phyloP scores from a whole-genome alignment of 306 rosid species.

The Carpinus fangiana region DNA sequence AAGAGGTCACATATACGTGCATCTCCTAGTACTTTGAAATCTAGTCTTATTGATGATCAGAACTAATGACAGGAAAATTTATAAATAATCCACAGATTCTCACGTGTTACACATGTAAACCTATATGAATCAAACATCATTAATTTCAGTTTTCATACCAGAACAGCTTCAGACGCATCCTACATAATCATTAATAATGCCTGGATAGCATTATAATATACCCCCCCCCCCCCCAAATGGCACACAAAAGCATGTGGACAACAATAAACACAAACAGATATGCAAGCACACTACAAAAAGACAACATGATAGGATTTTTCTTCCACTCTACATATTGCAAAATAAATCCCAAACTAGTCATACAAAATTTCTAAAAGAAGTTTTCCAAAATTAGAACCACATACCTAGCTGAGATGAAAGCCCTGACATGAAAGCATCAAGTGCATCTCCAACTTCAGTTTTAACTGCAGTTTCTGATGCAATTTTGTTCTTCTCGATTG shows the following conservation, averaged over 20 bases:
- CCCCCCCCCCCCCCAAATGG: too few species aligned
- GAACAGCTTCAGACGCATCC: not conserved
- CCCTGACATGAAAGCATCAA: constrained; percentile 93
- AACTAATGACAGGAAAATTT: not conserved
- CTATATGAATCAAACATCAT: not conserved
- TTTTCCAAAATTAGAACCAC: constrained; percentile 13
- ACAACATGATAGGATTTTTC: not conserved
- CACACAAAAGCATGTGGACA: not conserved
- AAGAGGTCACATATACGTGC: not conserved
- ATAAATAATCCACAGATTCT: constrained; percentile 9
- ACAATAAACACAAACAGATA: not conserved
- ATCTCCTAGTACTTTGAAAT: not conserved
- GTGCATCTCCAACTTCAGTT: constrained; percentile 62
- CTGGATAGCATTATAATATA: not conserved
- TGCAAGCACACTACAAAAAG: constrained; percentile 16
- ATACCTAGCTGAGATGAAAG: constrained; percentile 91
- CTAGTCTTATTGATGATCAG: not conserved
- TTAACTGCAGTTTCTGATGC: constrained; percentile 38
- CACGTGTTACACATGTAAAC: not conserved
- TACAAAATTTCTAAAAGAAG: constrained; percentile 12
- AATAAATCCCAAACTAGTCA: constrained; percentile 12
- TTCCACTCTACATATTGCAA: constrained; percentile 11
- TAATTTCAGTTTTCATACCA: not conserved
- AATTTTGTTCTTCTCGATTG: constrained; percentile 54
- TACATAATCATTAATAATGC: not conserved